phyloP scores from a whole-genome alignment of 805 yeast genomes.

The Wickerhamiella allomyrinae region DNA sequence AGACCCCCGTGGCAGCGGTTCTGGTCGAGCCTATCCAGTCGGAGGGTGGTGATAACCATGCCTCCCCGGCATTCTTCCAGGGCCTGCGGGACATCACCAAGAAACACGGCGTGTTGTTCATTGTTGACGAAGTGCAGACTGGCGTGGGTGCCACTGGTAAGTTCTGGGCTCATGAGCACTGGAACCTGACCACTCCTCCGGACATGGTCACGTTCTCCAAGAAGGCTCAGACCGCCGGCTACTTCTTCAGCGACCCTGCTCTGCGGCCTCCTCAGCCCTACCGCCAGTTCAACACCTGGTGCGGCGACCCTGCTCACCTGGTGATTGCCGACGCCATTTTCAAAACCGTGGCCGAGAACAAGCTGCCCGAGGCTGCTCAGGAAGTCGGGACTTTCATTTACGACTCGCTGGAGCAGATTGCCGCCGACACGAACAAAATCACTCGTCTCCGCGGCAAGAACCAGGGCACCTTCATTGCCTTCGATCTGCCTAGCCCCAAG shows the following conservation, averaged over 20 bases:
- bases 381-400: conserved; percentile 57
- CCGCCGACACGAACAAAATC: conserved; percentile 39
- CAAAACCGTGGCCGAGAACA: conserved; percentile 45
- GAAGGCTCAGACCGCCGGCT: conserved; percentile 83
- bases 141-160: conserved; percentile 81
- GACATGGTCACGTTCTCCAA: conserved; percentile 79
- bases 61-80: conserved; percentile 63
- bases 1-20: conserved; percentile 70
- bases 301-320: conserved; percentile 79
- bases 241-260: conserved; percentile 62
- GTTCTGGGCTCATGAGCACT: conserved; percentile 83
- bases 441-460: conserved; percentile 55
- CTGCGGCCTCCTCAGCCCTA: conserved; percentile 63
- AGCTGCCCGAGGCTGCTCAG: conserved; percentile 40
- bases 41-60: conserved; percentile 89
- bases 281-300: conserved; percentile 89
- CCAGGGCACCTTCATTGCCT: conserved; percentile 72
- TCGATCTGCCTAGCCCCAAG: conserved; percentile 43
- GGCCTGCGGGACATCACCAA: conserved; percentile 64
- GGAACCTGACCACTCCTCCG: conserved; percentile 58
- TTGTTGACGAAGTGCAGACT: conserved; percentile 80
- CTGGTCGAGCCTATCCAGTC: conserved; percentile 86
- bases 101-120: conserved; percentile 55
- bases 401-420: conserved; percentile 38
- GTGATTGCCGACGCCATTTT: conserved; percentile 62